Base-by-base conservation (phyloP, 2,329 filamentous ascomycete species). In the Ophiostoma perfectum region DNA sequence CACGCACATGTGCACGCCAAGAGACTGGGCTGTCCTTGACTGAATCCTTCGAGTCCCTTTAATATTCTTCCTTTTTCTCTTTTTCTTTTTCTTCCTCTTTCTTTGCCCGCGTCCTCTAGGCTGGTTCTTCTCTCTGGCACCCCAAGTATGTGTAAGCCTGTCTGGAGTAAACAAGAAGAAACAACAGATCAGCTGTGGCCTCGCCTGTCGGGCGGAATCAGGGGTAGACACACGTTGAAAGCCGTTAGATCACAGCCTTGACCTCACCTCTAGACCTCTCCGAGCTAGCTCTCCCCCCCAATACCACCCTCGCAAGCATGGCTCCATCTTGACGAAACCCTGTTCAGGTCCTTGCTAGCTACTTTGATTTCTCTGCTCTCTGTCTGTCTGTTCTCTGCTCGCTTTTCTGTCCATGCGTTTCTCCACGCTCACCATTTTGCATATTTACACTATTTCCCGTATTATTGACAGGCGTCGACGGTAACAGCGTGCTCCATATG, bases 181-280 rank as follows among this genome's bases (percentile, higher is more conserved):
- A 45, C 42, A 45, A 5, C 42, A 45, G 14, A 12, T 16, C 45
- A 47, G 14, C 8, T 47, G 12, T 14, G 11, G 16, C 47, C 14
- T 47, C 47, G 1, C 18, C 49, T 55, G n/a, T 11, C n/a, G 49
- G 49, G 49, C 49, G 27, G 27, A 27, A 44, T 44, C 42, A 44
- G 42, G 42, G 42, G 42, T 12, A 44, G 27, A 27, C 2, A 27
- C 27, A 27, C 27, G 55, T 60, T 27, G 16, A 64, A 18, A 64
- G 27, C 38, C 49, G 60, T 64, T 44, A 64, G 60, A 64, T 44
- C 38, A 55, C 49, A 64, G 41, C 60, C 60, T 64, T 38, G 60
- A 64, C 60, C 60, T 63, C 38, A 41, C 49, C 49, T 55, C 49
- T 55, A 55, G 49, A 55, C 49, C 49, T 64, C 41, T 64, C 60